A percentile compares a stretch with the other conserved stretches of the same genome.
phyloP scores from a whole-genome alignment of 768 basidiomycete species.

The Lactarius akahatsu region DNA sequence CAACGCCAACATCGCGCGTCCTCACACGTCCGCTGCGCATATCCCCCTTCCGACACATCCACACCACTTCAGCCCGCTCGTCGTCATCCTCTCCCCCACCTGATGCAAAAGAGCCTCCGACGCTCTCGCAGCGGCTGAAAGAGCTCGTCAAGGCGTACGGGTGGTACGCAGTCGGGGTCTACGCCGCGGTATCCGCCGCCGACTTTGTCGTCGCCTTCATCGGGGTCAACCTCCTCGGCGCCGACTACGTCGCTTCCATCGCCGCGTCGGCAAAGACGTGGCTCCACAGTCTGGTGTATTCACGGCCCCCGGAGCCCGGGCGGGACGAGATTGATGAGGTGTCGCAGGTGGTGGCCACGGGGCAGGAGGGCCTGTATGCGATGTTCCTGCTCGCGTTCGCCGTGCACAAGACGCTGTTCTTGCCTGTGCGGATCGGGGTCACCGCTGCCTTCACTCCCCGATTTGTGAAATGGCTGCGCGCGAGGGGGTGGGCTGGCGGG shows the following conservation, averaged over 20 bases:
- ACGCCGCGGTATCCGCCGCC: slow-evolving; percentile 65
- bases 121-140: slow-evolving; percentile 71
- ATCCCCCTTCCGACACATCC: slow-evolving; percentile 47
- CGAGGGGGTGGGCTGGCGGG: slow-evolving; percentile 76
- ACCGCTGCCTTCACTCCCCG: slow-evolving; percentile 84
- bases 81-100: slow-evolving; percentile 38
- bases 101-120: slow-evolving; percentile 43
- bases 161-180: slow-evolving; percentile 94
- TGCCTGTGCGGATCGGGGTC: slow-evolving; percentile 86
- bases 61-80: slow-evolving; percentile 49
- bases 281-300: slow-evolving; percentile 45
- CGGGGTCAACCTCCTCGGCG: slow-evolving; percentile 83
- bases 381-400: slow-evolving; percentile 93
- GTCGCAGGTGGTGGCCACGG: slow-evolving; percentile 33
- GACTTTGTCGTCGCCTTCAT: slow-evolving; percentile 87
- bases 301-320: slow-evolving; percentile 63
- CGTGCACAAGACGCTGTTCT: slow-evolving; percentile 91
- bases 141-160: slow-evolving; percentile 89
- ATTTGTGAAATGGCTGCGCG: slow-evolving; percentile 82
- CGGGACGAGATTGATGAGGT: slow-evolving; percentile 58
- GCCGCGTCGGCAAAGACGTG: slow-evolving; percentile 56
- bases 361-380: slow-evolving; percentile 81
- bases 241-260: slow-evolving; percentile 80
- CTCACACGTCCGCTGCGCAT: slow-evolving; percentile 36
- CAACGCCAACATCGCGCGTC: slow-evolving; percentile 35